Base-by-base conservation (phyloP, 108 stramenopile genomes). In the Cyclotella choctawhatcheeana region DNA sequence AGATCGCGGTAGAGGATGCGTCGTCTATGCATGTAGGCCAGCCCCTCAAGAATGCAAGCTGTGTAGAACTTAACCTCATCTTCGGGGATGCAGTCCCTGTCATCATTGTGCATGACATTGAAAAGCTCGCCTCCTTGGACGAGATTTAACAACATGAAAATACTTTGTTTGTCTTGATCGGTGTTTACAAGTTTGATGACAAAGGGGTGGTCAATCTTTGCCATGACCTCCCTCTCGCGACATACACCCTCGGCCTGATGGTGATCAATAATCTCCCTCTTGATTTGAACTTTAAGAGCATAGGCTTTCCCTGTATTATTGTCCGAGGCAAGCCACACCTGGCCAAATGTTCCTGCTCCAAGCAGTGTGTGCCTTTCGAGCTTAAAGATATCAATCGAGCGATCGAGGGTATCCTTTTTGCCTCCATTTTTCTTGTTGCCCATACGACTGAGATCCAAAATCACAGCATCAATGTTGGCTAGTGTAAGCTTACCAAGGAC, bases 331-430 rank as follows among this genome's bases (percentile, higher is more conserved):
- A 92, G 84, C 83, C 89, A 89, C 12, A 94, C 93, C 16, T 87
- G 80, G 6, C 93, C 93, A 58, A 94, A 94, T 7, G 93, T 94
- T 8, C 93, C 93, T 10, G 88, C 87, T 33, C 93, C 93, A 22
- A 94, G 83, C 16, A 86, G 44, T 20, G 79, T 65, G 61, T 89
- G 87, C 32, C 78, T 85, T 64, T 84, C 77, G 26, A 88, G 74
- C 33, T 78, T 78, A 21, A 47, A 27, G 35, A 75, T 89, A 31
- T 89, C 79, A 43, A 77, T 64, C 77, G 8, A 70, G 48, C 29
- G 85, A 47, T 24, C 26, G 14, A 74, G 85, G 35, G 26, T 65
- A 24, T 43, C 24, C 52, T 30, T 84, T 51, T 35, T 64, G 45
- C 16, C 44, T 32, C 34, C 40, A 14, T 59, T 21, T 40, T 45